Conservation (phyloP, 164 flowering plant species). For the Umbellularia californica region DNA sequence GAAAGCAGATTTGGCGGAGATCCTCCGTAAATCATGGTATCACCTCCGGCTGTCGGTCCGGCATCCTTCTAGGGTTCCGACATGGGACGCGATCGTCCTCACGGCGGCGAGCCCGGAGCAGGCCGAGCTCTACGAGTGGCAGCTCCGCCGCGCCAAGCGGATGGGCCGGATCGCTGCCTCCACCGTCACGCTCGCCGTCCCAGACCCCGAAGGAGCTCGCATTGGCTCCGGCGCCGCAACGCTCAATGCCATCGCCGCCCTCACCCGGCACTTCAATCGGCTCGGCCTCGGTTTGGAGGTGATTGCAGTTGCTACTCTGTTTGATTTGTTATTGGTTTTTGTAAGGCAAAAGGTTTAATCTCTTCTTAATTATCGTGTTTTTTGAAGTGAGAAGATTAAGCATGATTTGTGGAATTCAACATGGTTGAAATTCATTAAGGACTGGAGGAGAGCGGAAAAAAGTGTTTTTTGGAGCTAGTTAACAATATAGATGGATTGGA, state of each 20-base stretch:
- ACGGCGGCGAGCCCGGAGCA: conserved; percentile 99
- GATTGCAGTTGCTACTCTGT: background rate
- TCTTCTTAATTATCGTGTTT: no score
- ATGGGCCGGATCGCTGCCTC: conserved; percentile 73
- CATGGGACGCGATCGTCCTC: conserved; percentile 94
- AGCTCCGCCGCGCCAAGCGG: conserved; percentile 80
- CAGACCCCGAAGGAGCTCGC: conserved; percentile 86
- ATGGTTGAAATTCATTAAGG: no score
- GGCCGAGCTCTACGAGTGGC: conserved; percentile 91
- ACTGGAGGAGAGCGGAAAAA: no score
- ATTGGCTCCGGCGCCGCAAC: conserved; percentile 99
- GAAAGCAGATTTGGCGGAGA: conserved; percentile 36
- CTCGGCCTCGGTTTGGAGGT: conserved; percentile 23
- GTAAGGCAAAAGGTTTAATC: no score
- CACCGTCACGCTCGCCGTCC: conserved; percentile 86
- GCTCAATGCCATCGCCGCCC: conserved; percentile 71
- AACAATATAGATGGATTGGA: no score
- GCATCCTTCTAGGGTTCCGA: conserved; percentile 80
- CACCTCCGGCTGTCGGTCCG: conserved; percentile 75
- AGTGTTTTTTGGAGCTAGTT: no score
- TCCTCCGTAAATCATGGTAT: conserved; percentile 85
- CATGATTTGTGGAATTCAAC: no score
- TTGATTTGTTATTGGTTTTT: no score
- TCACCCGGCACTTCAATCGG: conserved; percentile 35
- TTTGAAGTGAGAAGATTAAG: no score